Evolutionary conservation across 2,329 filamentous ascomycete species (phyloP), one percentile per base, ranked within the genome.

Genomic region (Dactylella cylindrospora): DNA sequence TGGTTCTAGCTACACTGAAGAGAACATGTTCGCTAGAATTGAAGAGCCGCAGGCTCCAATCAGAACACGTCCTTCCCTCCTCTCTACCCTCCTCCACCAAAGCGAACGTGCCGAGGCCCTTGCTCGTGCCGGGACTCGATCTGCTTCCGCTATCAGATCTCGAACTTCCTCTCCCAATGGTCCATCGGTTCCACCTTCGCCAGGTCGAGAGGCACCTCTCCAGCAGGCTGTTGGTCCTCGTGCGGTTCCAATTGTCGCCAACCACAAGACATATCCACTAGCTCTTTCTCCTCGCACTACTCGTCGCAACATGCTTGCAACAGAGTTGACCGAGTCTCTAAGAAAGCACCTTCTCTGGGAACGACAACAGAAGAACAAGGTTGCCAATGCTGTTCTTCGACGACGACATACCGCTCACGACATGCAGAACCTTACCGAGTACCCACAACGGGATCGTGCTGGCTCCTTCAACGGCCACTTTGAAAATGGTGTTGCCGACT

Each of bases 261-360:
- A 83, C 10, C 80, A 85, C 15, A 84, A 84, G 54, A 76, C 76
- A 4, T 82, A 86, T 66, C 85, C 88, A 51, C 82, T 84, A 22
- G 87, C 89, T 1, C 80, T 95, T 66, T 97, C 93, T 3, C 93
- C 93, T 3, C 83, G 90, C 55, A 96, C 91, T 0, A 96, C 90
- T 0, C 83, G 93, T 45, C 83, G 90, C 62, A 94, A 96, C 74
- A 98, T 98, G 93, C 80, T 98, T 53, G 86, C 88, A 6, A 94
- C 88, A 0, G 93, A 98, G 75, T 78, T 98, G 50, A 96, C 91
- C 2, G 90, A 95, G 72, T 95, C 89, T 17, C 83, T 98, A 2
- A 84, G 93, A 17, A 87, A 90, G 68, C 88, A 96, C 69, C 83
- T 98, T 12, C 80, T 97, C 12, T 95, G 89, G 87, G 93, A 98